Conservation (phyloP, 352 stramenopile species). For the Phytopythium boreale region DNA sequence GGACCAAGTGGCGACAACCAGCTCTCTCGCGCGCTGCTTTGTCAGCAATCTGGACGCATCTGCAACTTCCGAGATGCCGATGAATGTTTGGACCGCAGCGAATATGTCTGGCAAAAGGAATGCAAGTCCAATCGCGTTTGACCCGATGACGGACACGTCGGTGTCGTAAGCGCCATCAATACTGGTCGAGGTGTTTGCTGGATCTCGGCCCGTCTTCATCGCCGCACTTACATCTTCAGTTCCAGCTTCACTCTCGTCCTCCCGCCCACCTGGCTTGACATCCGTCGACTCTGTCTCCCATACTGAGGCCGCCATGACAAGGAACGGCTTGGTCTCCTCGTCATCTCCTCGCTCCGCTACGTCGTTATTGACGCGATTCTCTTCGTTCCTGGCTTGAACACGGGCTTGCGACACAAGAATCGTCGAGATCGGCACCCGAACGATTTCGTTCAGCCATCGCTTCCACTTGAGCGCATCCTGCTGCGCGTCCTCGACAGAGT, state of each 20-base stretch:
- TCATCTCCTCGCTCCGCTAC: background rate
- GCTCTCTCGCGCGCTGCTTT: conserved; percentile 8
- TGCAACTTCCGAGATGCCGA: conserved; percentile 16
- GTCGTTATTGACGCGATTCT: conserved; percentile 1
- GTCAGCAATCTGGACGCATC: conserved; percentile 3
- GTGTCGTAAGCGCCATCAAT: conserved; percentile 8
- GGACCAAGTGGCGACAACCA: conserved; percentile 29
- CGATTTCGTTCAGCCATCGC: conserved; percentile 49
- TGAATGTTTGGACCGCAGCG: conserved; percentile 28
- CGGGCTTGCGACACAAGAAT: conserved; percentile 21
- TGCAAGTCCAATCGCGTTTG: conserved; percentile 39
- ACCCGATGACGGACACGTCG: conserved; percentile 16
- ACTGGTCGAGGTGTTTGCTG: background rate
- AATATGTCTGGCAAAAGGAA: conserved; percentile 50
- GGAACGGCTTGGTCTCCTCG: conserved; percentile 28
- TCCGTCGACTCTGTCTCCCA: conserved; percentile 8
- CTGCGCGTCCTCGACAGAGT: conserved; percentile 24
- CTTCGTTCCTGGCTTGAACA: conserved; percentile 3
- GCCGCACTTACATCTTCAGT: background rate
- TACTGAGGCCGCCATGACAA: conserved; percentile 19
- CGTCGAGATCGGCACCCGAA: conserved; percentile 16
- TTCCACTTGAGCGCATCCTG: conserved; percentile 48
- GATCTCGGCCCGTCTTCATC: too few species aligned
- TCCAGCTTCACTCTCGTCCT: background rate
- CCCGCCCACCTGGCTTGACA: background rate